These are phyloP conservation scores for Saccharomyces hybrid DNA, from an alignment of 1,139 yeast species.

Conservation along the genomic window DNA sequence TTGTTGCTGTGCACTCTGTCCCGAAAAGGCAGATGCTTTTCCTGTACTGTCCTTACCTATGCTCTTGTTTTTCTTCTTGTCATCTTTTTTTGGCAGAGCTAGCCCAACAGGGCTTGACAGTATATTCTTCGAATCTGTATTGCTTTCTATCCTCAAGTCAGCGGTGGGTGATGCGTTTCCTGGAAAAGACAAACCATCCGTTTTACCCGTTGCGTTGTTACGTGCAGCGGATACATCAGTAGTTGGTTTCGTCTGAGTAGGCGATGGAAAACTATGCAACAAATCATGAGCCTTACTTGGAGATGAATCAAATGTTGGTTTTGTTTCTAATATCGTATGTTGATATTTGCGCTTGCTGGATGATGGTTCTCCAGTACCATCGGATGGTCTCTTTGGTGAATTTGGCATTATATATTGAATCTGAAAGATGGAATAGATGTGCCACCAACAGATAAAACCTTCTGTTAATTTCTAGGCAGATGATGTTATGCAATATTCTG, in stretches of 20 bases:
- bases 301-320: not conserved
- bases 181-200: not conserved
- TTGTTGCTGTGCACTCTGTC: constrained; percentile 25
- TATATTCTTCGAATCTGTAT: not conserved
- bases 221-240: not conserved
- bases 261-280: not conserved
- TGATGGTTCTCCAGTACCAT: not conserved
- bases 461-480: not conserved
- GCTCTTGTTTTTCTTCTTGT: constrained; percentile 2
- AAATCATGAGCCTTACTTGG: not conserved
- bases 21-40: constrained; percentile 18
- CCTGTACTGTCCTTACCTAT: not conserved
- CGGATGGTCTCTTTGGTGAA: constrained; percentile 4
- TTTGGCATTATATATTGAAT: constrained; percentile 3
- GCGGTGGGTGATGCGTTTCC: not conserved
- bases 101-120: not conserved
- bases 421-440: not conserved
- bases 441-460: not conserved
- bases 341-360: not conserved
- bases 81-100: constrained; percentile 4
- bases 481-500: not conserved
- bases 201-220: not conserved
- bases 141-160: constrained; percentile 1
- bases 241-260: not conserved
- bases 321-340: not conserved